Percentiles rank a stretch among this genome's conserved stretches.
Evolutionary conservation across 148 eudicot species (phyloP).

Genomic region (Heliamphora exappendiculata): DNA sequence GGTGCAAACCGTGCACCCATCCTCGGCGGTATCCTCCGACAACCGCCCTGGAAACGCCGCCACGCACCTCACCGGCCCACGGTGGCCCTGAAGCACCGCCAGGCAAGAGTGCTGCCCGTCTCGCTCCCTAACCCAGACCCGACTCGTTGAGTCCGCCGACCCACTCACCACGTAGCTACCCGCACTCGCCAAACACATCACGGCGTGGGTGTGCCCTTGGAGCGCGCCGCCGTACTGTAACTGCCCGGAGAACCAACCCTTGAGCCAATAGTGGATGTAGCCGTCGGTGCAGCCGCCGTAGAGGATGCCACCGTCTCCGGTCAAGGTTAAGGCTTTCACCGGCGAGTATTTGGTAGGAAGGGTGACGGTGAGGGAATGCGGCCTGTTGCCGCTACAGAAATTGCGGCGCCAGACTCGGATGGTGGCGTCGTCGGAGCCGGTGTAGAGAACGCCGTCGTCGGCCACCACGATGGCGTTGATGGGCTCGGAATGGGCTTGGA

Average conservation of each 20-base stretch:
- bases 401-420: conserved; percentile 39
- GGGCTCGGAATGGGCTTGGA: conserved; percentile 34
- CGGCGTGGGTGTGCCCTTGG: conserved; percentile 41
- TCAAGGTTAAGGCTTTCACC: conserved; percentile 25
- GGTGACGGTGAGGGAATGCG: conserved; percentile 37
- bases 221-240: conserved; percentile 33
- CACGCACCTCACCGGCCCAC: conserved; percentile 32
- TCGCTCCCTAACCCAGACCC: conserved; percentile 32
- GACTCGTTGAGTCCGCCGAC: conserved; percentile 31
- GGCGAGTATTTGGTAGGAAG: conserved; percentile 34
- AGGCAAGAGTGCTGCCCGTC: conserved; percentile 30
- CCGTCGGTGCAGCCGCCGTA: conserved; percentile 44
- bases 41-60: conserved; percentile 14
- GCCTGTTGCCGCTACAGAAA: conserved; percentile 25
- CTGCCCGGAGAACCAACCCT: conserved; percentile 35
- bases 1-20: conserved; percentile 31
- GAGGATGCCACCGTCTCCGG: conserved; percentile 20
- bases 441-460: conserved; percentile 39
- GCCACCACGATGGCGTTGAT: conserved; percentile 31
- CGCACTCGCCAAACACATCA: conserved; percentile 31
- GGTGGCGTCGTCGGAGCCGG: conserved; percentile 42
- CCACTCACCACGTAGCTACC: conserved; percentile 27
- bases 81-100: conserved; percentile 34
- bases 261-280: conserved; percentile 35
- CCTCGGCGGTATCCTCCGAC: conserved; percentile 24